Evolutionary conservation across 345 rosid species (phyloP).

Genomic region (Gossypium thurberi): DNA sequence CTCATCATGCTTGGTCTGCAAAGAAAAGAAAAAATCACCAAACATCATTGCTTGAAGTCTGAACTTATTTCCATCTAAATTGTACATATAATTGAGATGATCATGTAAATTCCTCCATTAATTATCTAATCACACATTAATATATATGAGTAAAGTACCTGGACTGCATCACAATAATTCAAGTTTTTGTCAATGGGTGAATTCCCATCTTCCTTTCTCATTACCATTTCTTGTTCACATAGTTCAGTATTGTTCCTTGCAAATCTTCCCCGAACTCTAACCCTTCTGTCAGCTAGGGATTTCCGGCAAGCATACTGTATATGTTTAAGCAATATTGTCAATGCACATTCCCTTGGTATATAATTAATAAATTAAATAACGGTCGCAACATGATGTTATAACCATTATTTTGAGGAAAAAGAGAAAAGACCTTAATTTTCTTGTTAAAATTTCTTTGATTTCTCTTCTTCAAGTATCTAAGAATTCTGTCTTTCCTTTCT

Average conservation of each 20-base stretch:
- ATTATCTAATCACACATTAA: too few species aligned
- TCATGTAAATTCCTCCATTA: too few species aligned
- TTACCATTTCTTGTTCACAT: constrained; percentile 43
- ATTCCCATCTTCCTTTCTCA: constrained; percentile 31
- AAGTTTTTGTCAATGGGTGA: constrained; percentile 35
- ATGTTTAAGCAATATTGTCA: background rate
- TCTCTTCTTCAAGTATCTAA: constrained; percentile 79
- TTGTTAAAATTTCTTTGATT: constrained; percentile 88
- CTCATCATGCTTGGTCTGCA: constrained; percentile 53
- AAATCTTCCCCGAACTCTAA: constrained; percentile 85
- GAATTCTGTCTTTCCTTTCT: constrained; percentile 85
- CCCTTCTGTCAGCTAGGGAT: constrained; percentile 85
- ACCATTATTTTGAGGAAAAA: background rate
- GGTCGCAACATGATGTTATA: too few species aligned
- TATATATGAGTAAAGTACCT: constrained; percentile 23
- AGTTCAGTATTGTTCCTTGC: constrained; percentile 58
- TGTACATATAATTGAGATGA: too few species aligned
- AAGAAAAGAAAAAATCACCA: background rate
- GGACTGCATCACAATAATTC: constrained; percentile 27
- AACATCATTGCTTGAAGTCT: too few species aligned
- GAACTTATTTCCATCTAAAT: too few species aligned
- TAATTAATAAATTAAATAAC: too few species aligned
- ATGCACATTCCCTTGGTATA: background rate
- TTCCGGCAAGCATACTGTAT: constrained; percentile 84
- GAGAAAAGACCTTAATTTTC: constrained; percentile 66